phyloP scores from a whole-genome alignment of 768 basidiomycete species.

The Butyriboletus loyo region DNA sequence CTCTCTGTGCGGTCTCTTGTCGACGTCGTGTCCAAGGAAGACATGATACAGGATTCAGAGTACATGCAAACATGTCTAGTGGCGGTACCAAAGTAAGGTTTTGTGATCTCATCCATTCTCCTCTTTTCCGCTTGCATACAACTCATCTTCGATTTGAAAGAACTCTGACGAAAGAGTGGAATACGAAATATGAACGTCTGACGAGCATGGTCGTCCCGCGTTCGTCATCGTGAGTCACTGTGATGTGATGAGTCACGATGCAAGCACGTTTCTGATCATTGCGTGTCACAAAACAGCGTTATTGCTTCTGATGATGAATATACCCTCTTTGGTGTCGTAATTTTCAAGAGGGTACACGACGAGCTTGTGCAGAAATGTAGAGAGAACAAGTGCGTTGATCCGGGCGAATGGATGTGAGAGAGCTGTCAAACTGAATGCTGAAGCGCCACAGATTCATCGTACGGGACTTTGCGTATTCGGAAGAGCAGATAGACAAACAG shows the following conservation, averaged over 20 bases:
- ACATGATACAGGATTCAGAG: conserved; percentile 87
- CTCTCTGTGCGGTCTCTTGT: conserved; percentile 86
- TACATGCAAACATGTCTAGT: conserved; percentile 91
- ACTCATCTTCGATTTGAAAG: conserved; percentile 38
- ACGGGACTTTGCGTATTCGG: conserved; percentile 91
- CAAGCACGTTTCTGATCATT: conserved; percentile 22
- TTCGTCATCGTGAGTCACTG: conserved; percentile 67
- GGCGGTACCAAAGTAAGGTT: conserved; percentile 85
- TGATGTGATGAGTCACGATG: conserved; percentile 7
- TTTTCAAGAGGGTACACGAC: conserved; percentile 90
- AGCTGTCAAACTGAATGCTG: conserved; percentile 4
- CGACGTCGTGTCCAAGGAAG: conserved; percentile 77
- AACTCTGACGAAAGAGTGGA: conserved; percentile 85
- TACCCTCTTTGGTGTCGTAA: conserved; percentile 75
- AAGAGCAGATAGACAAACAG: conserved; percentile 77
- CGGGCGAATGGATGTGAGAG: neutral
- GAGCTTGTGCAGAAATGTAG: conserved; percentile 92
- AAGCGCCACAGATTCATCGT: conserved; percentile 70
- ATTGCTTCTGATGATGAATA: conserved; percentile 89
- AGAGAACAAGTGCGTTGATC: conserved; percentile 77
- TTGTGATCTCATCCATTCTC: conserved; percentile 3
- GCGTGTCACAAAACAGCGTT: conserved; percentile 41
- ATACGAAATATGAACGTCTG: conserved; percentile 81
- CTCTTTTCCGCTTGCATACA: conserved; percentile 9
- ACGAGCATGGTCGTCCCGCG: conserved; percentile 90